phyloP scores from a whole-genome alignment of 352 stramenopile genomes.

The Globisporangium yorkense region DNA sequence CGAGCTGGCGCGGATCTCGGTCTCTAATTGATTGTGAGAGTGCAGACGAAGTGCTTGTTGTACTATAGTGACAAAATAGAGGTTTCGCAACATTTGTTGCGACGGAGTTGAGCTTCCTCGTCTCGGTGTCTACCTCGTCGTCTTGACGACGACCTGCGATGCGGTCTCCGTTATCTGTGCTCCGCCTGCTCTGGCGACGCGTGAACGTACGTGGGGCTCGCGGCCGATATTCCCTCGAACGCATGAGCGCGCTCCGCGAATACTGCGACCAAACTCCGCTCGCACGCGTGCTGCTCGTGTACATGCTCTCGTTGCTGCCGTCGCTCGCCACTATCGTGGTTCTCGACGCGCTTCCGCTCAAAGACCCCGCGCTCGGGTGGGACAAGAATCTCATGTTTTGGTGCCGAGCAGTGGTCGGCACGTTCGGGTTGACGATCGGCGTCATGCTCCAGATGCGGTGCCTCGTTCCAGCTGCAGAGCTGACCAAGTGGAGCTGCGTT shows the following conservation, averaged over 20 bases:
- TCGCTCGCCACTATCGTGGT: constrained; percentile 2
- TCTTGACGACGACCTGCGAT: too few relatives aligned
- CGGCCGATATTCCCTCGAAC: constrained; percentile 21
- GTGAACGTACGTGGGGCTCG: background rate
- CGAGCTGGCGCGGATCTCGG: too few relatives aligned
- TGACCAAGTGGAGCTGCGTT: background rate
- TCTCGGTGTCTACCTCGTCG: too few relatives aligned
- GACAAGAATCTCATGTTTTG: constrained; percentile 6
- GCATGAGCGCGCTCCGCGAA: constrained; percentile 15
- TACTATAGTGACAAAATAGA: too few relatives aligned
- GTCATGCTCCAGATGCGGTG: background rate
- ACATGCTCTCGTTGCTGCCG: constrained; percentile 7
- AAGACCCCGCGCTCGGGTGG: constrained; percentile 6
- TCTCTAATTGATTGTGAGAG: too few relatives aligned
- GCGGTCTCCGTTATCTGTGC: background rate
- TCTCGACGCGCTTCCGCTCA: constrained; percentile 9
- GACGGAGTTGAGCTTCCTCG: too few relatives aligned
- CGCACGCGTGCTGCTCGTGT: constrained; percentile 1
- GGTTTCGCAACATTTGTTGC: too few relatives aligned
- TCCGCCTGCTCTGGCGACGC: background rate
- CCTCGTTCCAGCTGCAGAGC: background rate
- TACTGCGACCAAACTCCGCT: constrained; percentile 13
- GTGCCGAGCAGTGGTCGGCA: background rate
- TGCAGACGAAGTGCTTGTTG: too few relatives aligned
- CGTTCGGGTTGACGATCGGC: background rate